Conservation (phyloP, 1,139 yeast genomes). For the Suhomyces yuchorum region DNA sequence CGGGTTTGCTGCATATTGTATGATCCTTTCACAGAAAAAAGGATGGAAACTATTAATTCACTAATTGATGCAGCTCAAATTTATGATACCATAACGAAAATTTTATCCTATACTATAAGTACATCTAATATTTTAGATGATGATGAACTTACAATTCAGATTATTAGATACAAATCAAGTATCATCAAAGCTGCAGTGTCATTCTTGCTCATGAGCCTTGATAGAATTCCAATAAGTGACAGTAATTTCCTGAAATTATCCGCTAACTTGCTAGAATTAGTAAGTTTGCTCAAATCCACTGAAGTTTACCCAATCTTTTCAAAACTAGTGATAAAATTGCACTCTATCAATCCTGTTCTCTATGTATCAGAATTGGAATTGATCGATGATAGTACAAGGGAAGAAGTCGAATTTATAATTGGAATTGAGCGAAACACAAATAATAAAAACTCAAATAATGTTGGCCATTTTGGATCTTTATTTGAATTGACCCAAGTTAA, state of each 20-base stretch:
- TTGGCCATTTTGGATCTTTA: constrained; percentile 23
- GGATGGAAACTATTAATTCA: constrained; percentile 27
- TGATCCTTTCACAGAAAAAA: constrained; percentile 26
- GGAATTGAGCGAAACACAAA: constrained; percentile 33
- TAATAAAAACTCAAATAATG: constrained; percentile 15
- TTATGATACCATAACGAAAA: constrained; percentile 30
- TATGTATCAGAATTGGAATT: constrained; percentile 32
- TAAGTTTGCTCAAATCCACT: constrained; percentile 37
- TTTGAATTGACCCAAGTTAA: constrained; percentile 34
- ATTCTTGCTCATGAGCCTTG: constrained; percentile 30
- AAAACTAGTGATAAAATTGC: constrained; percentile 30
- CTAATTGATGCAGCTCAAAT: constrained; percentile 31
- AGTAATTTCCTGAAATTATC: constrained; percentile 32
- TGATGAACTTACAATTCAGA: constrained; percentile 38
- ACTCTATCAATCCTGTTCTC: constrained; percentile 32
- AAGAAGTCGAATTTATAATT: constrained; percentile 37
- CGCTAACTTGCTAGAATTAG: constrained; percentile 35
- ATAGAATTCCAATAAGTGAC: constrained; percentile 39
- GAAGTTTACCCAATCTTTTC: constrained; percentile 29
- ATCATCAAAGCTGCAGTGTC: constrained; percentile 34
- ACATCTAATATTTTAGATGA: constrained; percentile 36
- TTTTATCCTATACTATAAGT: constrained; percentile 36
- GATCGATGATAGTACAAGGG: constrained; percentile 28
- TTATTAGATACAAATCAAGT: constrained; percentile 34
- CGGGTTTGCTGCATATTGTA: constrained; percentile 36